Evolutionary conservation across 441 rosid genomes (phyloP), one percentile per base, ranked within the genome.

Genomic region (Populus hybrid): DNA sequence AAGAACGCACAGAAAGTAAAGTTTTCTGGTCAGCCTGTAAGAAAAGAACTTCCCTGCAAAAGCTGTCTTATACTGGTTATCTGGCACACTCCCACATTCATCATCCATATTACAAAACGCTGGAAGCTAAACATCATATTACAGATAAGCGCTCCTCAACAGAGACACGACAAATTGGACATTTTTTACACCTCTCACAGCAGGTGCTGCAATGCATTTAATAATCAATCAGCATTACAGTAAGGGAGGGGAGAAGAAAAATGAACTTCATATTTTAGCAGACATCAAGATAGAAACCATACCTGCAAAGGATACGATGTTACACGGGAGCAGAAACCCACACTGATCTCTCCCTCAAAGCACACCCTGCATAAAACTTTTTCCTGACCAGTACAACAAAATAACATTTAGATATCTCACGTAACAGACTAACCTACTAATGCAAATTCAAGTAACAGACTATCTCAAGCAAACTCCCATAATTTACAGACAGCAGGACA

Each of bases 281-380:
- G 61, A 40, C 34, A 63, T 36, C 57, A 36, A 12, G 59, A 40
- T 72, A 40, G 42, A 21, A 64, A 76, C 59, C 63, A n/a, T 91
- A 94, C 99, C 98, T 88, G 93, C 99, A 96, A 79, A 94, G 94
- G 38, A 90, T 88, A 57, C 88, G 98, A 83, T 96, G 99, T 81
- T 88, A 76, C 99, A 96, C 2, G 99, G 99, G 81, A 96, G 98
- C 69, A 94, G 83, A 73, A 96, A n/a, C n/a, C 99, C 14, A 96
- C 84, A 34, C 92, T 89, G 69, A 96, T 96, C 75, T 94, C 98
- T 78, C 92, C 84, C 87, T 92, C 98, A 34, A 94, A 96, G 84
- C 99, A 96, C 74, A 96, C 89, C 85, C 97, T 88, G 79, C 99
- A 96, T 69, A 96, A 71, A 24, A 96, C 94, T 82, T 94, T 96